Conservation (phyloP, 306 rosid genomes). For the Vigna reflexopilosa region DNA sequence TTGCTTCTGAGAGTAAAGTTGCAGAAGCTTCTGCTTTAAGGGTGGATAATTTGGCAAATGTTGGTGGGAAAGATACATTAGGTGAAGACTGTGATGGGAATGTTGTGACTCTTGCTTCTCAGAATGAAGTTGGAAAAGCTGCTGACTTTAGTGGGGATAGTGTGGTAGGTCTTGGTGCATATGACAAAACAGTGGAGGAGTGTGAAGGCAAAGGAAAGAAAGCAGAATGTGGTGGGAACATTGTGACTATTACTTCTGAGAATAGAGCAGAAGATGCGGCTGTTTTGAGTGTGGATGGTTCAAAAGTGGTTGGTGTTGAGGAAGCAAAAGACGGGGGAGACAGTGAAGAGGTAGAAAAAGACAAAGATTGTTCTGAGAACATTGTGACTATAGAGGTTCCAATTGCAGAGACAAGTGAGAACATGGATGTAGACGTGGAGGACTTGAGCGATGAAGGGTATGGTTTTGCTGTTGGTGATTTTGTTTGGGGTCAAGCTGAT, state of each 20-base stretch:
- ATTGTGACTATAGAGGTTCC: constrained; percentile 52
- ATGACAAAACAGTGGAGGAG: not conserved
- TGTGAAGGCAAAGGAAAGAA: not conserved
- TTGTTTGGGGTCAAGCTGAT: constrained; percentile 84
- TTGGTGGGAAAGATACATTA: not conserved
- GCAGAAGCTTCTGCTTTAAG: not conserved
- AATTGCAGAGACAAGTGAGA: constrained; percentile 51
- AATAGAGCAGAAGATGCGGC: not conserved
- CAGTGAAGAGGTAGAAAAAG: not conserved
- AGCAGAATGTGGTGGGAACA: constrained; percentile 24
- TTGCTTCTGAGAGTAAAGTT: not conserved
- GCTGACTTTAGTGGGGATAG: not conserved
- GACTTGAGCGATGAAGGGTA: constrained; percentile 47
- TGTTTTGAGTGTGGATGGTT: not conserved
- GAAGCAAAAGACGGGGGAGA: not conserved
- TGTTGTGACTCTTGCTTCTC: constrained; percentile 13
- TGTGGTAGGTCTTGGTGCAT: not conserved
- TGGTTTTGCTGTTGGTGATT: constrained; percentile 67
- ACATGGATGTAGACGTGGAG: constrained; percentile 49
- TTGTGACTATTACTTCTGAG: constrained; percentile 7
- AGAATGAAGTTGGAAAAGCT: not conserved
- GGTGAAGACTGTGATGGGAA: constrained; percentile 39
- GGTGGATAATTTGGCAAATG: not conserved
- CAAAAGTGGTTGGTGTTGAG: not conserved
- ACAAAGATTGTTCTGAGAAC: not conserved